phyloP scores from a whole-genome alignment of 345 rosid species.

The Dipteronia dyeriana region DNA sequence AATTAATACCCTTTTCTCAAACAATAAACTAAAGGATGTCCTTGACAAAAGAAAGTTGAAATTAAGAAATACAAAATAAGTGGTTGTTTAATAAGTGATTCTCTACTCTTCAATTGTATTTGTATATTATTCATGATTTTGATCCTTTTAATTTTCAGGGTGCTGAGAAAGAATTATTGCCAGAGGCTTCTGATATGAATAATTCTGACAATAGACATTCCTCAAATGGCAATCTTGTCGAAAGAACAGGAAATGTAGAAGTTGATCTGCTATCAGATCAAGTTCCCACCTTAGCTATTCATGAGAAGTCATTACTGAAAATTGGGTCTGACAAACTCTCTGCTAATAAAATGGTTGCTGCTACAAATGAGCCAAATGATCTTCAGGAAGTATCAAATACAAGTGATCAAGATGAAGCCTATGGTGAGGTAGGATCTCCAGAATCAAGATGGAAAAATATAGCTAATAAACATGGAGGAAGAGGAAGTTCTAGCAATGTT shows the following conservation, averaged over 20 bases:
- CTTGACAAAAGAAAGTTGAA: conserved; percentile 1
- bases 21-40: background rate
- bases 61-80: background rate
- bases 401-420: conserved; percentile 46
- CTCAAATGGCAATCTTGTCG: conserved; percentile 43
- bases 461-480: conserved; percentile 50
- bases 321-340: conserved; percentile 42
- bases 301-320: conserved; percentile 49
- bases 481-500: conserved; percentile 38
- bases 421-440: conserved; percentile 54
- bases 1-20: background rate
- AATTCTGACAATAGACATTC: conserved; percentile 49
- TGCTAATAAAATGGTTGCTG: conserved; percentile 37
- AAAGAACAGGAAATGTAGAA: conserved; percentile 50
- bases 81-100: conserved; percentile 13
- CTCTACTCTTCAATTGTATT: conserved; percentile 3
- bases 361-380: conserved; percentile 35
- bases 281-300: conserved; percentile 78
- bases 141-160: conserved; percentile 42
- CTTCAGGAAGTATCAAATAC: conserved; percentile 33
- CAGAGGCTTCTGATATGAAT: conserved; percentile 41
- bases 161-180: conserved; percentile 41
- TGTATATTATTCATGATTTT: conserved; percentile 4
- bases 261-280: conserved; percentile 69
- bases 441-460: conserved; percentile 40